Evolutionary conservation across 768 basidiomycete genomes (phyloP).

Genomic region (Tulasnella sp.): DNA sequence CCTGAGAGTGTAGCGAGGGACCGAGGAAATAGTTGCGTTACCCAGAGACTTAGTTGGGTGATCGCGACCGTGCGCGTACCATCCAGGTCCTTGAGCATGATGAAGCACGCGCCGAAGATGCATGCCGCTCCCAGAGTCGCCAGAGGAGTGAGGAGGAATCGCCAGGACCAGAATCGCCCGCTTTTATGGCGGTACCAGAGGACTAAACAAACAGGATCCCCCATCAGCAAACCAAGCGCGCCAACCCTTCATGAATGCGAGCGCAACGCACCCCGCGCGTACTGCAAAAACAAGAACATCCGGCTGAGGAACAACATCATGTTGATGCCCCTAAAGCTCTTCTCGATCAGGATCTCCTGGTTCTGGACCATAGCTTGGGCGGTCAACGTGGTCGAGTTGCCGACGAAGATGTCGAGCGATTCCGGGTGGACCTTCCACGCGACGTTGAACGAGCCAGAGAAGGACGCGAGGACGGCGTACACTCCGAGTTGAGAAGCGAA

Average conservation of each 20-base stretch:
- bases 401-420: not conserved
- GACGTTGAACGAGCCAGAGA: slow-evolving; percentile 8
- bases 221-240: not conserved
- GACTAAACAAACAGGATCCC: not conserved
- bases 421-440: not conserved
- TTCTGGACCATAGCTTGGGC: not conserved
- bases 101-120: not conserved
- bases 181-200: not conserved
- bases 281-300: not conserved
- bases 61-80: not conserved
- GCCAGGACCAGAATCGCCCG: not conserved
- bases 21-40: not conserved
- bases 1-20: not conserved
- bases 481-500: not conserved
- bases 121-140: not conserved
- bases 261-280: not conserved
- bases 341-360: not conserved
- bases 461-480: not conserved
- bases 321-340: slow-evolving; percentile 4
- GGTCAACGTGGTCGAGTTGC: not conserved
- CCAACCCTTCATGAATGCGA: not conserved
- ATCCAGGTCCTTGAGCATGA: not conserved
- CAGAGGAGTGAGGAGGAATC: slow-evolving; percentile 1
- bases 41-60: not conserved
- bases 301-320: not conserved